Conservation (phyloP, 768 basidiomycete species). For the Suillus occidentalis region DNA sequence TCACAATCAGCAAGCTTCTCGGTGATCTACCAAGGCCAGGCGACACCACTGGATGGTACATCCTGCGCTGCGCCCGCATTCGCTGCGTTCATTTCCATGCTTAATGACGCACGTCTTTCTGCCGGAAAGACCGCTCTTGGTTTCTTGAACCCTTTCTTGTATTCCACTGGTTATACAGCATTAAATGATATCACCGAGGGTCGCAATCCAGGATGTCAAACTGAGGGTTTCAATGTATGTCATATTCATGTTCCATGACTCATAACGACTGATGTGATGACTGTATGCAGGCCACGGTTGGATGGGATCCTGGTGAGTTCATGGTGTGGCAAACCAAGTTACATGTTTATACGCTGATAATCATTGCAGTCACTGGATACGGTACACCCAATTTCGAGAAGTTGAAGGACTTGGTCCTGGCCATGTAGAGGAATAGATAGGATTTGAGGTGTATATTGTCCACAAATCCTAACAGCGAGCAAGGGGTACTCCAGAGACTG, state of each 20-base stretch:
- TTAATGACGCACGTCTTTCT: slow-evolving; percentile 61
- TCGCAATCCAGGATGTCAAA: slow-evolving; percentile 60
- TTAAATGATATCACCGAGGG: slow-evolving; percentile 64
- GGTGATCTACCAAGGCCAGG: slow-evolving; percentile 44
- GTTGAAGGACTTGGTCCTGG: slow-evolving; percentile 40
- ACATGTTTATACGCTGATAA: slow-evolving; percentile 12
- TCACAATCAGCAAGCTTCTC: slow-evolving; percentile 55
- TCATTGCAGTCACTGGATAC: slow-evolving; percentile 47
- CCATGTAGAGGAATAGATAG: neutral
- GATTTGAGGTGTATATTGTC: neutral
- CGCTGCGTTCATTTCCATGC: slow-evolving; percentile 59
- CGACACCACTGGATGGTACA: slow-evolving; percentile 54
- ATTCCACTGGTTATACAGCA: slow-evolving; percentile 33
- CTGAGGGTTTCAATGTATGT: slow-evolving; percentile 63
- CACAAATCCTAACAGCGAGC: too few relatives aligned
- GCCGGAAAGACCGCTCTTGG: slow-evolving; percentile 48
- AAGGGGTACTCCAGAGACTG: neutral
- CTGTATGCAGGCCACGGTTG: slow-evolving; percentile 41
- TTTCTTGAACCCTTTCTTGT: slow-evolving; percentile 67
- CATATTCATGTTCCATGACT: neutral
- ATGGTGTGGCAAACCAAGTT: slow-evolving; percentile 10
- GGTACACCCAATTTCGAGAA: slow-evolving; percentile 55
- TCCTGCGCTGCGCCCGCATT: slow-evolving; percentile 67
- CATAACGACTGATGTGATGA: neutral
- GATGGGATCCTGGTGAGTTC: slow-evolving; percentile 61